A percentile compares a stretch with the other conserved stretches of the same genome.
Evolutionary conservation across 371 early-diverging fungal species (phyloP).

Genomic region (Actinomortierella ambigua): DNA sequence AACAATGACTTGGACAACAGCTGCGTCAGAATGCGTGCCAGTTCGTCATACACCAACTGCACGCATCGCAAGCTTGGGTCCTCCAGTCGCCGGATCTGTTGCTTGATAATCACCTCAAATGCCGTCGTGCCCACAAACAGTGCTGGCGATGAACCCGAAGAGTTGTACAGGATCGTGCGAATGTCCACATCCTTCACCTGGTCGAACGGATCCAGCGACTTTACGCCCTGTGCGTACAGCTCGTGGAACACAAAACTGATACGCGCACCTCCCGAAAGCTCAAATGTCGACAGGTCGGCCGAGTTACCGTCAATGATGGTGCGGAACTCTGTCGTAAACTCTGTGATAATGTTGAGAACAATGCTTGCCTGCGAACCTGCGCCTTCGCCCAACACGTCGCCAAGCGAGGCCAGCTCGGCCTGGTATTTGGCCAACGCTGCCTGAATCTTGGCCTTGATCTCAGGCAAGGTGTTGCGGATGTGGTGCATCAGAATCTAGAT

Average conservation of each 20-base stretch:
- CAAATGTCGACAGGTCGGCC: slow-evolving; percentile 89
- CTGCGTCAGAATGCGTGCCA: slow-evolving; percentile 91
- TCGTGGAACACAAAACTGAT: slow-evolving; percentile 99
- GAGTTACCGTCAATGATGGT: slow-evolving; percentile 94
- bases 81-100: slow-evolving; percentile 96
- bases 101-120: slow-evolving; percentile 97
- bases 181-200: slow-evolving; percentile 98
- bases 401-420: slow-evolving; percentile 84
- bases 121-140: slow-evolving; percentile 97
- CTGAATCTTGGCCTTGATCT: slow-evolving; percentile 96
- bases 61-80: slow-evolving; percentile 96
- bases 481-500: slow-evolving; percentile 95
- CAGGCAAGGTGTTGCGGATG: slow-evolving; percentile 94
- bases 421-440: slow-evolving; percentile 83
- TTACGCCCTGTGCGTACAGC: slow-evolving; percentile 91
- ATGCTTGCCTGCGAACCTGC: slow-evolving; percentile 70
- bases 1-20: slow-evolving; percentile 91
- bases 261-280: slow-evolving; percentile 98
- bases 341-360: slow-evolving; percentile 94
- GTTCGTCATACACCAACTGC: slow-evolving; percentile 93
- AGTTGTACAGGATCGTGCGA: slow-evolving; percentile 97
- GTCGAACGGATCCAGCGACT: slow-evolving; percentile 94
- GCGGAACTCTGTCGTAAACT: slow-evolving; percentile 95
- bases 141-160: slow-evolving; percentile 96
- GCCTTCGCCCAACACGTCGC: slow-evolving; percentile 88